Evolutionary conservation across 176 grass and related monocot genomes (phyloP), one percentile per base, ranked within the genome.

Genomic region (Hordeum marinum): DNA sequence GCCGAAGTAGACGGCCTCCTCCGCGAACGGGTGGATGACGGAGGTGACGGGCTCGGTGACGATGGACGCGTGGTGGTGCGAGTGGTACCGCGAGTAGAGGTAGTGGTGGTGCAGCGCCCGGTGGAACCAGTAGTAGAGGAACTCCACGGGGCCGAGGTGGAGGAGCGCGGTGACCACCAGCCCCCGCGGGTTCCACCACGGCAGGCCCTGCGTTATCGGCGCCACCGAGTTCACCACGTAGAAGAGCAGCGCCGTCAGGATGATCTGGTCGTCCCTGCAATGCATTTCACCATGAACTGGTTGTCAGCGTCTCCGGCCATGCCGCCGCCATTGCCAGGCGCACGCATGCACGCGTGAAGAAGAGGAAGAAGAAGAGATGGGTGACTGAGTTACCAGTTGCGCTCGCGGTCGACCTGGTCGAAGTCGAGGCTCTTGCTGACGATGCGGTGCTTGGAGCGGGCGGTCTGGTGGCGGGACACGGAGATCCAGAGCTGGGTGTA

Each of bases 191-290:
- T 87, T 72, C 96, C 96, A 98, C 87, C 88, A 84, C 0, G 96
- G 93, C 65, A 94, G 0, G 8, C 78, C 29, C 2, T 41, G 78
- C 26, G 72, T 84, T 8, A 4, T 3, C 23, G 80, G 87, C 29
- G 59, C 1, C 58, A 37, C 43, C 23, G 48, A 60, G 81, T 78
- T 31, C 10, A 76, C 64, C 27, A 68, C 3, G 78, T 98, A 98
- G 72, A 90, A 85, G 34, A 98, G 63, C 10, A 95, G 52, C 34
- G 87, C 92, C 63, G 92, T 92, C 80, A 98, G 90, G 43, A 98
- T 77, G 59, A 98, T 98, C 81, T 98, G 93, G 89, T 98, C 96
- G 39, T 98, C 96, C 96, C 95, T 94, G n/a, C n/a, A n/a, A n/a
- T n/a, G n/a, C n/a, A n/a, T n/a, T n/a, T n/a, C n/a, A n/a, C n/a